Percentiles rank a stretch among this genome's conserved stretches.
phyloP scores from a whole-genome alignment of 805 yeast genomes.

The Ogataea allantospora region DNA sequence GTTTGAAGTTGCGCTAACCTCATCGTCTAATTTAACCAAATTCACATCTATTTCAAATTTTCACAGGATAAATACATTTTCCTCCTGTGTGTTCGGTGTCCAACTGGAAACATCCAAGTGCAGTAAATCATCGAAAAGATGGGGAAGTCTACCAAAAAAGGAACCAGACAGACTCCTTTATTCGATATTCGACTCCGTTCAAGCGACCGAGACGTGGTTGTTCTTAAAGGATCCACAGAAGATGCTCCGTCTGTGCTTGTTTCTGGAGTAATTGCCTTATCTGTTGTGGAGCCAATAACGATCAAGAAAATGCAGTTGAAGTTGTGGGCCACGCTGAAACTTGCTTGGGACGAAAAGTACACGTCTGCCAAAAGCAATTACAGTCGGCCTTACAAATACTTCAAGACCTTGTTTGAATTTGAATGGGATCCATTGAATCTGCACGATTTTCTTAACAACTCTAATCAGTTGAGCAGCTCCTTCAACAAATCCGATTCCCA shows the following conservation, averaged over 20 bases:
- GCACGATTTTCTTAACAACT: conserved; percentile 33
- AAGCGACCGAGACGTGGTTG: conserved; percentile 72
- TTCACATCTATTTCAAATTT: background rate
- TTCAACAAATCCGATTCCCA: conserved; percentile 12
- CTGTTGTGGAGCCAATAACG: conserved; percentile 71
- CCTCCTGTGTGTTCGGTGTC: too few relatives aligned
- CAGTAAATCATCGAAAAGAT: too few relatives aligned
- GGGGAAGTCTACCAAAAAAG: conserved; percentile 25
- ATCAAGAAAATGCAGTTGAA: conserved; percentile 64
- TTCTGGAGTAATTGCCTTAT: conserved; percentile 73
- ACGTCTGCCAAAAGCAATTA: conserved; percentile 44
- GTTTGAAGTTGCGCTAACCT: background rate
- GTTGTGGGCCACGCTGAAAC: conserved; percentile 62
- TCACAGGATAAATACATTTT: too few relatives aligned
- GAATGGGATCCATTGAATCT: conserved; percentile 72
- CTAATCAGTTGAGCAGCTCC: conserved; percentile 21
- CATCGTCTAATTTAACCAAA: background rate
- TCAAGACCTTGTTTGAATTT: conserved; percentile 68
- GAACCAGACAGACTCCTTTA: conserved; percentile 31
- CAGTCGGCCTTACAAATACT: conserved; percentile 49
- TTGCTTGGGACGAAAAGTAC: conserved; percentile 61
- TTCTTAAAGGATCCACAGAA: conserved; percentile 72
- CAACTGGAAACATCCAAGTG: too few relatives aligned
- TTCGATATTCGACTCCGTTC: conserved; percentile 58
- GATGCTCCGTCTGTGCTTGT: conserved; percentile 77